Percentiles rank a stretch among this genome's conserved stretches.
phyloP scores from a whole-genome alignment of 2,329 filamentous ascomycete genomes.

The Fusarium aywerte region DNA sequence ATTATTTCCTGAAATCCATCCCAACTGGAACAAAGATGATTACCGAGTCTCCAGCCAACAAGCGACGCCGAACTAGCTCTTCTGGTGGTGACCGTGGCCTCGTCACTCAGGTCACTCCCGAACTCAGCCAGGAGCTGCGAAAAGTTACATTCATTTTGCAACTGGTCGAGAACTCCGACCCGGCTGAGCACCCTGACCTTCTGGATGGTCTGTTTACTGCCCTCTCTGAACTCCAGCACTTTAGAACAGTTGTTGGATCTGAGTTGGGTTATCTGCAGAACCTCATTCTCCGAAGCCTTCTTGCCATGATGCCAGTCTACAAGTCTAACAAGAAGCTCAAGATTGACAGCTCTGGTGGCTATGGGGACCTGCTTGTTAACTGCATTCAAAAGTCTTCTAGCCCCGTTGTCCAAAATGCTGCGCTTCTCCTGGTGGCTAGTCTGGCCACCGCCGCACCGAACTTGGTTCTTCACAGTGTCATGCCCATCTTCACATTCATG shows the following conservation, averaged over 20 bases:
- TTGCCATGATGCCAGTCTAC: conserved; percentile 84
- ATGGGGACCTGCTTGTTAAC: conserved; percentile 91
- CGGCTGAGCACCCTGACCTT: conserved; percentile 79
- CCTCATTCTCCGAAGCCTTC: conserved; percentile 81
- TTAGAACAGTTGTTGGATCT: conserved; percentile 82
- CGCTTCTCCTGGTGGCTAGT: conserved; percentile 86
- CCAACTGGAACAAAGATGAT: conserved; percentile 79
- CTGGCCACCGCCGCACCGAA: conserved; percentile 90
- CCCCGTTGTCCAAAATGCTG: conserved; percentile 92
- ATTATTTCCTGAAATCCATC: conserved; percentile 77
- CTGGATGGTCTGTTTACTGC: conserved; percentile 83
- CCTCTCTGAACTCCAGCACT: conserved; percentile 87
- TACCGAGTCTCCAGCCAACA: conserved; percentile 77
- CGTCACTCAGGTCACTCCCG: conserved; percentile 69
- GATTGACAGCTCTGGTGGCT: conserved; percentile 81
- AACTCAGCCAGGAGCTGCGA: conserved; percentile 74
- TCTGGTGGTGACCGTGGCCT: conserved; percentile 71
- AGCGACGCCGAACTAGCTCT: conserved; percentile 81
- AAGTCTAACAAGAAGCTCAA: conserved; percentile 69
- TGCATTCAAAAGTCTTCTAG: conserved; percentile 92
- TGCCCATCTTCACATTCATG: conserved; percentile 99
- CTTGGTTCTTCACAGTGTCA: conserved; percentile 93
- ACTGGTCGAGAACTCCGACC: conserved; percentile 82
- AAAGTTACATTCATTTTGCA: conserved; percentile 89
- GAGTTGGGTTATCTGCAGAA: conserved; percentile 92